Conservation (phyloP, 331 rosid genomes). For the Erythrophleum ivorense region DNA sequence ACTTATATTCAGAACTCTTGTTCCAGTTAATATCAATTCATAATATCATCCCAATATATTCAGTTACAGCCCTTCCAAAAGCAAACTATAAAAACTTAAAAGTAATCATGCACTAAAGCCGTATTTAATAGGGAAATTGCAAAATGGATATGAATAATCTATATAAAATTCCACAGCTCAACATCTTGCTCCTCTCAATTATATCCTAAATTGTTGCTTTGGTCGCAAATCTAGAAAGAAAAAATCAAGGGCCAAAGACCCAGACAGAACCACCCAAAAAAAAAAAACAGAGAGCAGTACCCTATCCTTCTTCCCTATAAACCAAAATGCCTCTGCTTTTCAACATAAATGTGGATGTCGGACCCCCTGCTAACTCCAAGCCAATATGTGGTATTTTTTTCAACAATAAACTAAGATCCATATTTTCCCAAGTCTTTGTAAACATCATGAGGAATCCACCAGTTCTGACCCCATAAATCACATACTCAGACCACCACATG, state of each 20-base stretch:
- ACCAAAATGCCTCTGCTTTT: background rate
- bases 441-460: background rate
- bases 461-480: slow-evolving; percentile 22
- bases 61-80: background rate
- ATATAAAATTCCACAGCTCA: background rate
- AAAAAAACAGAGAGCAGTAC: background rate
- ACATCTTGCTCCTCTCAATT: background rate
- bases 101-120: background rate
- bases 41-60: background rate
- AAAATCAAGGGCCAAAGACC: background rate
- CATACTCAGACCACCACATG: background rate
- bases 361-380: background rate
- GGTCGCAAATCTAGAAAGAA: too few relatives aligned
- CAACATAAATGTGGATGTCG: background rate
- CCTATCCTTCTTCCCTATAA: background rate
- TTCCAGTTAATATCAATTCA: background rate
- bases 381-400: background rate
- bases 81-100: background rate
- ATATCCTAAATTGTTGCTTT: background rate
- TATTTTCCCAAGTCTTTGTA: background rate
- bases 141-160: background rate
- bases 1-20: background rate
- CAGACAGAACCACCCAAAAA: too few relatives aligned
- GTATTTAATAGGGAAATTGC: background rate
- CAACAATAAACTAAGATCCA: background rate